A percentile compares a stretch with the other conserved stretches of the same genome.
These are phyloP conservation scores for Colletotrichum karsti DNA, from an alignment of 2,329 filamentous ascomycete species.

Conservation along the genomic window DNA sequence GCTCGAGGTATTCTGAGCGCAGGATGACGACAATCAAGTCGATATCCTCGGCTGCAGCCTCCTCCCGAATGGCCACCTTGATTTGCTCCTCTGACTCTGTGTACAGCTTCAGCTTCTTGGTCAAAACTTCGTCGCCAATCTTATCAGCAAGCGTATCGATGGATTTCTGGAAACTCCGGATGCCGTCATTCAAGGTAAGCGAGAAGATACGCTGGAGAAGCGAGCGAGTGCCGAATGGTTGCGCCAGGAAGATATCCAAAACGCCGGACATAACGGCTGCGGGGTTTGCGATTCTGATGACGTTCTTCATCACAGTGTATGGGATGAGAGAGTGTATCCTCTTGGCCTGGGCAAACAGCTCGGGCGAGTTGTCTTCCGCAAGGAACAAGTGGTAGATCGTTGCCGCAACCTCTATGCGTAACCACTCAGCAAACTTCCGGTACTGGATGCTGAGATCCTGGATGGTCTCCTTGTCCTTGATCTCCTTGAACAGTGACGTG, in stretches of 20 bases:
- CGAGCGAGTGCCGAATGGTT: slow-evolving; percentile 90
- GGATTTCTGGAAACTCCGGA: slow-evolving; percentile 83
- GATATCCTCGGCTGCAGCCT: slow-evolving; percentile 77
- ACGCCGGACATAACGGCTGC: slow-evolving; percentile 97
- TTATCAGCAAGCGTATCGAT: slow-evolving; percentile 82
- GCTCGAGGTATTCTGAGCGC: slow-evolving; percentile 78
- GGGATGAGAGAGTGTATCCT: slow-evolving; percentile 94
- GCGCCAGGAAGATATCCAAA: slow-evolving; percentile 93
- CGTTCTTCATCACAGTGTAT: slow-evolving; percentile 93
- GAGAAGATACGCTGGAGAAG: slow-evolving; percentile 95
- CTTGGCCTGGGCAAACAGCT: slow-evolving; percentile 93
- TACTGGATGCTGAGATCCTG: slow-evolving; percentile 92
- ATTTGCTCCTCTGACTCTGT: slow-evolving; percentile 77
- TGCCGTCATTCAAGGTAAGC: slow-evolving; percentile 89
- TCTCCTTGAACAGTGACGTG: slow-evolving; percentile 91
- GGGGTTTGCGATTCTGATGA: slow-evolving; percentile 95
- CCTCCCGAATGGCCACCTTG: slow-evolving; percentile 77
- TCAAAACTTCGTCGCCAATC: slow-evolving; percentile 82
- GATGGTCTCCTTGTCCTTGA: slow-evolving; percentile 88
- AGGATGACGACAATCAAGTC: slow-evolving; percentile 89
- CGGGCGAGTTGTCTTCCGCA: slow-evolving; percentile 96
- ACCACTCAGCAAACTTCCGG: slow-evolving; percentile 97
- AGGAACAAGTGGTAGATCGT: slow-evolving; percentile 97
- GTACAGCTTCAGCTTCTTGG: slow-evolving; percentile 83
- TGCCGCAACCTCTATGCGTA: slow-evolving; percentile 95